These are phyloP conservation scores for Aspergillus mulundensis DNA, from an alignment of 495 filamentous ascomycete species.

Conservation along the genomic window DNA sequence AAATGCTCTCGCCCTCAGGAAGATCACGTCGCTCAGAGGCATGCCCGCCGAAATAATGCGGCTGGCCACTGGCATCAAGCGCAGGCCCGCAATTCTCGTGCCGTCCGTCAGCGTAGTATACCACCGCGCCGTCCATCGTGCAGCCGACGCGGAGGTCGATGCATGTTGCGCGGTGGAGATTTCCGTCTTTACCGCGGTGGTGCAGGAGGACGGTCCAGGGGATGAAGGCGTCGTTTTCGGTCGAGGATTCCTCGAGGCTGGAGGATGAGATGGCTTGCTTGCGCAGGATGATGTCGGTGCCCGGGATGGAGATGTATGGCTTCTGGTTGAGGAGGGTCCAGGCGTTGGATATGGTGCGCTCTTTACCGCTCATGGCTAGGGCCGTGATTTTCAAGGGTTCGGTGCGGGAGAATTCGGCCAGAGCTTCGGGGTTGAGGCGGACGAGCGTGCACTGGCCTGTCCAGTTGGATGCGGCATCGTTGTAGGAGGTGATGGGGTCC, in stretches of 20 bases:
- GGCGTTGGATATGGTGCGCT: neutral
- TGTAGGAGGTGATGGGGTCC: neutral
- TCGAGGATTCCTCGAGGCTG: no score
- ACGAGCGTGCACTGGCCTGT: no score
- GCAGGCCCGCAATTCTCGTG: slow-evolving; percentile 1
- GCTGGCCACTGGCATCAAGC: neutral
- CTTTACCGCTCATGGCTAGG: neutral
- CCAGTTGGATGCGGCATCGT: neutral
- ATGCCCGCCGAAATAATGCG: neutral
- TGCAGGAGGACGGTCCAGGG: neutral
- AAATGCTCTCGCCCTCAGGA: neutral
- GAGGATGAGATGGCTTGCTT: no score
- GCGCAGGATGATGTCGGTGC: no score
- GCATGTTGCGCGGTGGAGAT: neutral
- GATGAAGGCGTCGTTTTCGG: neutral
- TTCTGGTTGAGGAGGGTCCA: neutral
- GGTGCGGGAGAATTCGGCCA: no score
- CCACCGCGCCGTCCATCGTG: slow-evolving; percentile 1
- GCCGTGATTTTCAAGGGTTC: neutral
- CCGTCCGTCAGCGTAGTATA: neutral
- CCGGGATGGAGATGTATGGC: neutral
- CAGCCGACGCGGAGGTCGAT: neutral
- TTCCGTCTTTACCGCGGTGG: neutral
- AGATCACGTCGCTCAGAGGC: neutral
- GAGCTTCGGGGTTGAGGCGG: no score